Evolutionary conservation across 169 alveolate genomes (phyloP).

Genomic region (Eimeria brunetti): DNA sequence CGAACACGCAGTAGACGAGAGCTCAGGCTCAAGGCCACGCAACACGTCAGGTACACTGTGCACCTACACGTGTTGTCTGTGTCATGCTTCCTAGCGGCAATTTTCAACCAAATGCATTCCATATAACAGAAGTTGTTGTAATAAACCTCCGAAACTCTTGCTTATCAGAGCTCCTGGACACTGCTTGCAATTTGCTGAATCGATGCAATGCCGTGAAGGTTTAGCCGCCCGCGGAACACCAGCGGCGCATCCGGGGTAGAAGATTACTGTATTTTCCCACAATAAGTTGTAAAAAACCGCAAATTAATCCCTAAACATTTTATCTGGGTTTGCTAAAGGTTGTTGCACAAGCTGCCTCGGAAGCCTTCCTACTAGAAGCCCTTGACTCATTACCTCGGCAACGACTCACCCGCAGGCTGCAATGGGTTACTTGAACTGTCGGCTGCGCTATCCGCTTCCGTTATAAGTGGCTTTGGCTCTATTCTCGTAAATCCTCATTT

Average conservation of each 20-base stretch:
- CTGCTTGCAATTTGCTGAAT: neutral
- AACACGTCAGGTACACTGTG: neutral
- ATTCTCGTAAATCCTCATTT: neutral
- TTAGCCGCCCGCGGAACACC: neutral
- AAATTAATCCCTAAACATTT: neutral
- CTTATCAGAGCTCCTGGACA: neutral
- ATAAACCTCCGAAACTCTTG: neutral
- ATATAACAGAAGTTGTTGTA: neutral
- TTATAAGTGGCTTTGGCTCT: neutral
- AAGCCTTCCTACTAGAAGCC: neutral
- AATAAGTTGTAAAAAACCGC: neutral
- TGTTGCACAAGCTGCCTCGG: neutral
- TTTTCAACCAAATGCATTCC: neutral
- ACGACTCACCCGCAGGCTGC: conserved; percentile 36
- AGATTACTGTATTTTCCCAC: neutral
- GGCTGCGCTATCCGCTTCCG: conserved; percentile 26
- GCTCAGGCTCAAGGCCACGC: neutral
- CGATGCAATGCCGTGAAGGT: neutral
- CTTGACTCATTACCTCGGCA: neutral
- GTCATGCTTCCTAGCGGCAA: neutral
- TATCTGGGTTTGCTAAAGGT: neutral
- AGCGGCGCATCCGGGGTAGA: no score
- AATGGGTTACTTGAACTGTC: conserved; percentile 11
- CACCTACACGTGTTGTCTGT: neutral
- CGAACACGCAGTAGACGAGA: neutral